These are phyloP conservation scores for Paxillus involutus DNA, from an alignment of 768 basidiomycete species.

Conservation along the genomic window DNA sequence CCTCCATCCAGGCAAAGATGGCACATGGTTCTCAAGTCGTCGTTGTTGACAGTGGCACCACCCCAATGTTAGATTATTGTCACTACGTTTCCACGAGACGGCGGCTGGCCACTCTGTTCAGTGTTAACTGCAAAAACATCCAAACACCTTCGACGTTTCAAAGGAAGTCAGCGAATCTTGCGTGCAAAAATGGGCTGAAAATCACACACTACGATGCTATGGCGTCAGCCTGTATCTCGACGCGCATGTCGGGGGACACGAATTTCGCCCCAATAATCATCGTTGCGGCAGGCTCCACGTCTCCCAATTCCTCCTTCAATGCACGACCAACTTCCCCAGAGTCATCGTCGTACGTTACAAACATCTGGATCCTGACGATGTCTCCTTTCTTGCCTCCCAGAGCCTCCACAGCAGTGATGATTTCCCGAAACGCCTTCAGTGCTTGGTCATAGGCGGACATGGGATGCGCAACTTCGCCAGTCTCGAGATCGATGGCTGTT, in stretches of 20 bases:
- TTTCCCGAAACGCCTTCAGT: slow-evolving; percentile 42
- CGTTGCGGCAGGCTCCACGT: slow-evolving; percentile 47
- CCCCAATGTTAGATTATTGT: too few species aligned
- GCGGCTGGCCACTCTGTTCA: too few species aligned
- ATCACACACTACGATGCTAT: slow-evolving; percentile 14
- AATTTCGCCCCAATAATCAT: slow-evolving; percentile 52
- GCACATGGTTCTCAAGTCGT: too few species aligned
- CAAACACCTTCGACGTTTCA: background rate
- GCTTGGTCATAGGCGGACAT: slow-evolving; percentile 48
- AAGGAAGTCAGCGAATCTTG: background rate
- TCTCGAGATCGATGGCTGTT: slow-evolving; percentile 43
- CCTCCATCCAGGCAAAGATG: too few species aligned
- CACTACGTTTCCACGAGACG: too few species aligned
- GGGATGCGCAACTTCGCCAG: slow-evolving; percentile 41
- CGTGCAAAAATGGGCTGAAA: background rate
- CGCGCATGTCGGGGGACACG: slow-evolving; percentile 47
- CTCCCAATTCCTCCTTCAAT: slow-evolving; percentile 44
- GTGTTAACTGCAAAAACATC: too few species aligned
- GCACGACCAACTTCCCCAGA: slow-evolving; percentile 32
- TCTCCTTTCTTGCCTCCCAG: slow-evolving; percentile 45
- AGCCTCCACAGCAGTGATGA: slow-evolving; percentile 41
- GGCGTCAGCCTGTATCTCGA: slow-evolving; percentile 58
- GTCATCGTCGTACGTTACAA: slow-evolving; percentile 43
- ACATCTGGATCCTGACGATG: slow-evolving; percentile 50
- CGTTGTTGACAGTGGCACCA: too few species aligned